Evolutionary conservation across 2,329 filamentous ascomycete genomes (phyloP), one percentile per base, ranked within the genome.

Genomic region (Emericellopsis cladophorae): DNA sequence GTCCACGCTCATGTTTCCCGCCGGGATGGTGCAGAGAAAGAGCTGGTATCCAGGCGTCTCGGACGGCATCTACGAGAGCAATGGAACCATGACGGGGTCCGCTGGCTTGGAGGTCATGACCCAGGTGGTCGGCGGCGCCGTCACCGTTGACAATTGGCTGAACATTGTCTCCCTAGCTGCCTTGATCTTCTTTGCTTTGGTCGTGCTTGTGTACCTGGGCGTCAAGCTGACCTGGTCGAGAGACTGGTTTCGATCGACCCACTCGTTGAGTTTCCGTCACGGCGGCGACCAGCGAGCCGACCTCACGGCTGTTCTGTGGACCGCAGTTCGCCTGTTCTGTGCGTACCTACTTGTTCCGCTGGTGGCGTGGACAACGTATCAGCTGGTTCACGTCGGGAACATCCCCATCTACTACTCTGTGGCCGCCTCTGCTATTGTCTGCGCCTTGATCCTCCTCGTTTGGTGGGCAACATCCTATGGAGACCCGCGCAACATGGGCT

Each of bases 311-410:
- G 49, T 48, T 0, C 29, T 45, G 2, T 50, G 75, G 49, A 75
- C 74, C 46, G 57, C 75, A 33, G 62, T 87, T 45, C 74, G 83
- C 22, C 71, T 88, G 43, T 70, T 84, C 7, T 82, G 84, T 63
- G 87, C 84, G 57, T 89, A 79, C 59, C 81, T 89, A 49, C 65
- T 87, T 36, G 61, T 88, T 7, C 84, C 84, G 0, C 68, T 87
- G 36, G 70, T 86, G 9, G 71, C 83, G 0, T 59, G 87, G 38
- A 84, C 82, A 7, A 72, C 84, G 47, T 89, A 84, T 52, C 83
- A 88, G 53, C 64, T 89, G 37, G 46, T 45, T n/a, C 40, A 44
- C 21, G 48, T 45, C 1, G 18, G 21, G 1, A 11, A 37, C 0
- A 29, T 51, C 2, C 54, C 56, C 0, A 7, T 45, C 0, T 54